A percentile compares a stretch with the other conserved stretches of the same genome.
These are phyloP conservation scores for Astrothelium macrocarpum DNA, from an alignment of 495 filamentous ascomycete genomes.

Conservation along the genomic window DNA sequence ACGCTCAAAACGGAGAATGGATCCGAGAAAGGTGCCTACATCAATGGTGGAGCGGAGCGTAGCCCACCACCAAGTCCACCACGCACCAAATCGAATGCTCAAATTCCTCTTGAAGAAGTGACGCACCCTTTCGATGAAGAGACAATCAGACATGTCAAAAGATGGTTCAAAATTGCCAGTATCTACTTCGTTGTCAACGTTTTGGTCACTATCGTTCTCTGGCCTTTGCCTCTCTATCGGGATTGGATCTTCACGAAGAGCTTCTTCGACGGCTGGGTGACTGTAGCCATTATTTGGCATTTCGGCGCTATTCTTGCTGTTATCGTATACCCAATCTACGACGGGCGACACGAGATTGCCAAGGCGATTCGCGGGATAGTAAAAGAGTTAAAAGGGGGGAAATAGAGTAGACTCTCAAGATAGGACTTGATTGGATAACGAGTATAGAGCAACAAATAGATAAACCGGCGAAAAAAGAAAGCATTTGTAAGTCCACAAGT, in stretches of 20 bases:
- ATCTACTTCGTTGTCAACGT: conserved; percentile 34
- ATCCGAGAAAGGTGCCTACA: conserved; percentile 1
- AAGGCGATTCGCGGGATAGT: conserved; percentile 6
- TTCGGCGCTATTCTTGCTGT: conserved; percentile 37
- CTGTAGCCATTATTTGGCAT: conserved; percentile 40
- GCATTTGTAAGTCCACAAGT: too few species aligned
- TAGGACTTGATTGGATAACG: background rate
- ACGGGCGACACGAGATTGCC: conserved; percentile 20
- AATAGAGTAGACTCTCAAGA: background rate
- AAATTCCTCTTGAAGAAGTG: conserved; percentile 8
- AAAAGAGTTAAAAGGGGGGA: background rate
- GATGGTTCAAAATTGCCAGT: conserved; percentile 30
- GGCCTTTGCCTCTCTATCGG: conserved; percentile 39
- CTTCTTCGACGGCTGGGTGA: conserved; percentile 40
- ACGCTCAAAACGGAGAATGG: background rate
- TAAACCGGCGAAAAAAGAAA: too few species aligned
- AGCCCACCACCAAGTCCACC: conserved; percentile 4
- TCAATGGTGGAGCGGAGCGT: background rate
- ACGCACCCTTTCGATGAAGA: conserved; percentile 31
- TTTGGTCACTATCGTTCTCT: conserved; percentile 34
- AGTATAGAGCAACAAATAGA: too few species aligned
- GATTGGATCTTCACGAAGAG: conserved; percentile 38
- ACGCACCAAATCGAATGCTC: background rate
- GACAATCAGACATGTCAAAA: conserved; percentile 29
- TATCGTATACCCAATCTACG: conserved; percentile 39